phyloP scores from a whole-genome alignment of 2,329 filamentous ascomycete species.

The Byssothecium circinans region DNA sequence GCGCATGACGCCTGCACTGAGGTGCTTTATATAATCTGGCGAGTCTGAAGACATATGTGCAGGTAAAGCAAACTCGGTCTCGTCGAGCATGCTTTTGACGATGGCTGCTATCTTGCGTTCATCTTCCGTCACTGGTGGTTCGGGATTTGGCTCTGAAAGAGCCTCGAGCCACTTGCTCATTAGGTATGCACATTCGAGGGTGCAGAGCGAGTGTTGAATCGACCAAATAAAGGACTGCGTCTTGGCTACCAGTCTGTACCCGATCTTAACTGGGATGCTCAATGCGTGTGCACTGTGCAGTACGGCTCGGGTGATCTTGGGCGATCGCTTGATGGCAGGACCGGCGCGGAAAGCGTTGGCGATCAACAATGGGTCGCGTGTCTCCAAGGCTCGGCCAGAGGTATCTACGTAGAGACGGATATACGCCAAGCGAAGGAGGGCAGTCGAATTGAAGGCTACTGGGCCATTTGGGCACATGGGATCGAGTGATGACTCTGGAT shows the following conservation, averaged over 20 bases:
- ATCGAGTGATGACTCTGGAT: conserved; percentile 48
- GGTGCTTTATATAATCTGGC: conserved; percentile 36
- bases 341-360: conserved; percentile 62
- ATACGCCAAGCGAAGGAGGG: conserved; percentile 62
- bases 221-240: conserved; percentile 46
- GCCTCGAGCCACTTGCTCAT: conserved; percentile 47
- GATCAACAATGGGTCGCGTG: conserved; percentile 63
- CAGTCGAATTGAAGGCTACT: conserved; percentile 68
- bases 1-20: conserved; percentile 45
- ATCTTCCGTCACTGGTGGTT: conserved; percentile 42
- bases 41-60: conserved; percentile 33
- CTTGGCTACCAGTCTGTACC: conserved; percentile 44
- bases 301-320: conserved; percentile 64
- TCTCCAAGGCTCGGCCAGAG: conserved; percentile 65
- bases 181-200: conserved; percentile 45
- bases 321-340: conserved; percentile 60
- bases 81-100: conserved; percentile 48
- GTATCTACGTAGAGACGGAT: conserved; percentile 69
- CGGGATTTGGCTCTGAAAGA: conserved; percentile 32
- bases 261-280: conserved; percentile 64
- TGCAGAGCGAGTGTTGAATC: conserved; percentile 46
- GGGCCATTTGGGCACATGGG: conserved; percentile 61
- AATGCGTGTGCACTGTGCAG: conserved; percentile 70
- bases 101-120: conserved; percentile 42
- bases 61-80: conserved; percentile 41